Evolutionary conservation across 257 asterid species (phyloP).

Genomic region (Primulina huaijiensis): DNA sequence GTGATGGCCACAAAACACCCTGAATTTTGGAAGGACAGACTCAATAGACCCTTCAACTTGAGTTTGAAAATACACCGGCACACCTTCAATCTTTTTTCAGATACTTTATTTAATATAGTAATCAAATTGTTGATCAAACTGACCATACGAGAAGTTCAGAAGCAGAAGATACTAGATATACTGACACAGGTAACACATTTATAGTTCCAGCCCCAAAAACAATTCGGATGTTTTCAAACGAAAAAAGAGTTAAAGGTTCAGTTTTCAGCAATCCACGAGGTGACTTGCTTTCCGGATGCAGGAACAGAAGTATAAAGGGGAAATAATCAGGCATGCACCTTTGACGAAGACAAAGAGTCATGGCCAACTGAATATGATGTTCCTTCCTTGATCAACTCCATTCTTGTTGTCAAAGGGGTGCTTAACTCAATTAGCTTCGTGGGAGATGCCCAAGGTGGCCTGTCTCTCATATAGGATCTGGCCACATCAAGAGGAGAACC

Average conservation of each 20-base stretch:
- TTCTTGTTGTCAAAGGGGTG: conserved; percentile 47
- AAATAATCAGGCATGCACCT: conserved; percentile 40
- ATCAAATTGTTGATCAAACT: neutral
- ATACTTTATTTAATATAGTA: too few species aligned
- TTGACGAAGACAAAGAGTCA: conserved; percentile 49
- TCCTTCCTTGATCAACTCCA: conserved; percentile 49
- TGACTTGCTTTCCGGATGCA: conserved; percentile 17
- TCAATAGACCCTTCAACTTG: conserved; percentile 17
- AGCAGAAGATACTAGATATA: neutral
- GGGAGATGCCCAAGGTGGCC: conserved; percentile 79
- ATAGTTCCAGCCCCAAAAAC: neutral
- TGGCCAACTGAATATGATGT: conserved; percentile 42
- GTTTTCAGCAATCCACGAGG: conserved; percentile 7
- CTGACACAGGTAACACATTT: neutral
- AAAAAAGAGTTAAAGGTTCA: neutral
- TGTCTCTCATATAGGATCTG: conserved; percentile 64
- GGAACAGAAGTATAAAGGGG: conserved; percentile 14
- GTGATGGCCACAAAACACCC: neutral
- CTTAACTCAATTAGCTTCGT: conserved; percentile 38
- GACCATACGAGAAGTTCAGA: neutral
- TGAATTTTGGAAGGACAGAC: conserved; percentile 18
- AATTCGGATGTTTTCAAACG: neutral
- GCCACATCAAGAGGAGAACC: conserved; percentile 82
- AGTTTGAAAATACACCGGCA: neutral
- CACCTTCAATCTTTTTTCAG: too few species aligned